Evolutionary conservation across 2,329 filamentous ascomycete species (phyloP).

Genomic region (Ceratocystis destructans): DNA sequence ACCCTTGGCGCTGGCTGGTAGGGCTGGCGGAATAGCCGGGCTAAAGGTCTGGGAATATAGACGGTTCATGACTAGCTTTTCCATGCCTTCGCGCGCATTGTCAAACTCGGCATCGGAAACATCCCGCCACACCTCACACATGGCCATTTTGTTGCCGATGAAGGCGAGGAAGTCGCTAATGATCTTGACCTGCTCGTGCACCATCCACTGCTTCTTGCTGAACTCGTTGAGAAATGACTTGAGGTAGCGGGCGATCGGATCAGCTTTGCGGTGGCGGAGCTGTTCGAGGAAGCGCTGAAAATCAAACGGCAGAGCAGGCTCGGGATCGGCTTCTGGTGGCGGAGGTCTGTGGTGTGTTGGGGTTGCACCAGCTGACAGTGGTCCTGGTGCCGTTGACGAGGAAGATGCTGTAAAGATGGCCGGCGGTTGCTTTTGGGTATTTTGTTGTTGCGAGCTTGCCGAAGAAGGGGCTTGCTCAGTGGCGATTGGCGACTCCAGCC

Average conservation of each 20-base stretch:
- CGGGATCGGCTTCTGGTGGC: conserved; percentile 60
- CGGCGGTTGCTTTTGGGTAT: neutral
- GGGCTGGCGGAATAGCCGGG: conserved; percentile 70
- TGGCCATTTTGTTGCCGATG: conserved; percentile 95
- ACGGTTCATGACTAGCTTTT: conserved; percentile 98
- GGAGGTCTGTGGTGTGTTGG: conserved; percentile 48
- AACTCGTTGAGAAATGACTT: conserved; percentile 92
- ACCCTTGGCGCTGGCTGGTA: conserved; percentile 49
- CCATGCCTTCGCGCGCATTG: conserved; percentile 96
- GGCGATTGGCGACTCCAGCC: conserved; percentile 16
- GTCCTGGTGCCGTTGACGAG: neutral
- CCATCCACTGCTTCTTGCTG: conserved; percentile 97
- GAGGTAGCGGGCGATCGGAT: conserved; percentile 89
- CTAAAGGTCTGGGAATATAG: conserved; percentile 94
- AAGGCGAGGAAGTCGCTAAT: conserved; percentile 93
- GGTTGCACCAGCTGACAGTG: conserved; percentile 29
- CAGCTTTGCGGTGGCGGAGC: conserved; percentile 89
- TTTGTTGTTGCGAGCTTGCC: neutral
- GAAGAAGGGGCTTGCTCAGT: conserved; percentile 18
- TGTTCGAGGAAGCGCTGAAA: conserved; percentile 96
- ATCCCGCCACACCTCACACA: conserved; percentile 91
- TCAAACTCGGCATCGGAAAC: conserved; percentile 96
- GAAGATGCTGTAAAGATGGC: neutral
- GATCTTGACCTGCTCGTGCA: conserved; percentile 98
- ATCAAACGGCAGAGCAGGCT: conserved; percentile 81